A percentile compares a stretch with the other conserved stretches of the same genome.
Conservation (phyloP, 164 flowering plant species). For the grape (Vitis vinifera) region DNA sequence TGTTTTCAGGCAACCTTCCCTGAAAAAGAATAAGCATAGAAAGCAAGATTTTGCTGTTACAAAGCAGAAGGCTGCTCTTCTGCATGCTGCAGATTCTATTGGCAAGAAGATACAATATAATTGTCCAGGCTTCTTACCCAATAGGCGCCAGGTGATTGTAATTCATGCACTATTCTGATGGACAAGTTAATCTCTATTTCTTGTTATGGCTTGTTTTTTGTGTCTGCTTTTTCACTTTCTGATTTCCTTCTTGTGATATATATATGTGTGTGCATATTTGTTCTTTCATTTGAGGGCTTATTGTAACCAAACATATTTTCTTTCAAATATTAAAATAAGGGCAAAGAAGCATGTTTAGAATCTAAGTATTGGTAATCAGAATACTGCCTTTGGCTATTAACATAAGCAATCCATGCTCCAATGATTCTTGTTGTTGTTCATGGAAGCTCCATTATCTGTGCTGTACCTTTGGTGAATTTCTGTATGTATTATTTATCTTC, state of each 20-base stretch:
- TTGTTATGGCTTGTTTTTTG: background rate
- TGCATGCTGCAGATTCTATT: constrained; percentile 76
- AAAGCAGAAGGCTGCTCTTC: constrained; percentile 70
- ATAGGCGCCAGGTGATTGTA: constrained; percentile 83
- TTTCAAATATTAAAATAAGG: too few relatives aligned
- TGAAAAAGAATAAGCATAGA: constrained; percentile 62
- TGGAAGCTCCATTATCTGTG: background rate
- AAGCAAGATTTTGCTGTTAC: constrained; percentile 74
- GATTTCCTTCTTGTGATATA: background rate
- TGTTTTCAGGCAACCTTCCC: constrained; percentile 87
- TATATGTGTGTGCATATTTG: background rate
- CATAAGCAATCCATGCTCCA: too few relatives aligned
- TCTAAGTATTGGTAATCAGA: too few relatives aligned
- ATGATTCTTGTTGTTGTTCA: background rate
- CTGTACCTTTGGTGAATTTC: background rate
- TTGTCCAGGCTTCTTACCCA: constrained; percentile 88
- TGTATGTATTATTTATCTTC: constrained; percentile 2
- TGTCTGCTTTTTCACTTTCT: background rate
- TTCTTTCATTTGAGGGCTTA: too few relatives aligned
- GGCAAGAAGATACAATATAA: constrained; percentile 89
- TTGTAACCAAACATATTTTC: too few relatives aligned
- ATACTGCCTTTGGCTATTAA: too few relatives aligned
- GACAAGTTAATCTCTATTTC: background rate
- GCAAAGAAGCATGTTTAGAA: too few relatives aligned
- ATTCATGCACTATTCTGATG: background rate